A percentile compares a stretch with the other conserved stretches of the same genome.
Evolutionary conservation across 2,329 filamentous ascomycete species (phyloP).

Genomic region (Alternaria ethzedia): DNA sequence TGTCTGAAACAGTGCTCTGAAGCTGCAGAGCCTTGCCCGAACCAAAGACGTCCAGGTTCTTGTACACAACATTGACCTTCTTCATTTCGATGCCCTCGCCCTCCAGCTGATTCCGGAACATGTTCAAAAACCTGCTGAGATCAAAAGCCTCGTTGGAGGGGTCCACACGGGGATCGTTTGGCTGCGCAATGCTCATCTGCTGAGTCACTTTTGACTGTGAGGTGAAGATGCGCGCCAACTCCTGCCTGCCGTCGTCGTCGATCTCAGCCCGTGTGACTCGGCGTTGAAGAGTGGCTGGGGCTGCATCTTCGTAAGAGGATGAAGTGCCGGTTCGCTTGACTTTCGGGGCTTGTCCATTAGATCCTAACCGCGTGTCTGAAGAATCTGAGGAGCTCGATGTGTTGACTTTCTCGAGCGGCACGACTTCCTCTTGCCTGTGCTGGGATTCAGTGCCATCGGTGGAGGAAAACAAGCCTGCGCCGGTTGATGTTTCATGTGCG

Average conservation of each 20-base stretch:
- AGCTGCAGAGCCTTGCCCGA: constrained; percentile 71
- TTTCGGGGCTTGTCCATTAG: constrained; percentile 8
- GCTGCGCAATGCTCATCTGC: constrained; percentile 31
- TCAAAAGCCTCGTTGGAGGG: constrained; percentile 60
- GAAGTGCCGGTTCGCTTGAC: constrained; percentile 12
- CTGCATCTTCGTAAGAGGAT: constrained; percentile 7
- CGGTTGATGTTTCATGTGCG: not conserved
- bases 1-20: constrained; percentile 69
- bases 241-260: constrained; percentile 30
- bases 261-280: constrained; percentile 28
- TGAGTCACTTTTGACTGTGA: constrained; percentile 30
- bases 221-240: constrained; percentile 35
- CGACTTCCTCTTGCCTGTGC: constrained; percentile 12
- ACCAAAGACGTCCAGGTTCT: constrained; percentile 70
- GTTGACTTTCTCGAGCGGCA: constrained; percentile 12
- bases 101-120: constrained; percentile 59
- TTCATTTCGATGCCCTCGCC: constrained; percentile 62
- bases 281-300: constrained; percentile 17
- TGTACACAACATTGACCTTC: constrained; percentile 67
- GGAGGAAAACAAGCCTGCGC: not conserved
- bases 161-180: constrained; percentile 59
- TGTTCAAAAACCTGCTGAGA: constrained; percentile 59
- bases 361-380: constrained; percentile 25
- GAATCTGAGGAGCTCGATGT: constrained; percentile 25
- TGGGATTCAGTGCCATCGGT: constrained; percentile 3